A percentile compares a stretch with the other conserved stretches of the same genome.
Conservation (phyloP, 306 rosid genomes). For the Coriaria nepalensis region DNA sequence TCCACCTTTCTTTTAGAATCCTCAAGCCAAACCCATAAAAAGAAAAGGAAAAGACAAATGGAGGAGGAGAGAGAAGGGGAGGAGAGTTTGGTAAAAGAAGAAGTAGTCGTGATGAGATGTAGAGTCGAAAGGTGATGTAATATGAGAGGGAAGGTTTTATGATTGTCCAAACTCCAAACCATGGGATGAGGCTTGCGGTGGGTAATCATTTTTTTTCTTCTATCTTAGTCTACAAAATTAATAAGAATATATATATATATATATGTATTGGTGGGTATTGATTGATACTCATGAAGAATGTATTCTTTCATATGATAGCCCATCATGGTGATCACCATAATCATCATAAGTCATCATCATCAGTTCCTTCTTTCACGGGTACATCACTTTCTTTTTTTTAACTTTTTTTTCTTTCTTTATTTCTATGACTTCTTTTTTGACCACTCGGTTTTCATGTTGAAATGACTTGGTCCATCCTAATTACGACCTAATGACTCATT, state of each 20-base stretch:
- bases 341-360: slow-evolving; percentile 12
- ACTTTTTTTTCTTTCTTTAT: no score
- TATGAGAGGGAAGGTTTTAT: slow-evolving; percentile 19
- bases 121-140: slow-evolving; percentile 24
- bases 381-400: neutral
- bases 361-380: slow-evolving; percentile 47
- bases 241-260: no score
- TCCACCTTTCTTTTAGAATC: neutral
- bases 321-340: slow-evolving; percentile 25
- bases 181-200: slow-evolving; percentile 28
- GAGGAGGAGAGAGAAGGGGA: slow-evolving; percentile 1
- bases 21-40: neutral
- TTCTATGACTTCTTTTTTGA: no score
- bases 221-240: slow-evolving; percentile 6
- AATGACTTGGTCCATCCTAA: no score
- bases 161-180: slow-evolving; percentile 34
- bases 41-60: neutral
- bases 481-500: no score
- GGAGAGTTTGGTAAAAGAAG: slow-evolving; percentile 16
- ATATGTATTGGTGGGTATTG: no score
- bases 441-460: no score
- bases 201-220: slow-evolving; percentile 48
- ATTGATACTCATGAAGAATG: no score
- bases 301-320: slow-evolving; percentile 10
- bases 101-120: slow-evolving; percentile 18